phyloP scores from a whole-genome alignment of 2,329 filamentous ascomycete species.

The Trichophyton schoenleinii region DNA sequence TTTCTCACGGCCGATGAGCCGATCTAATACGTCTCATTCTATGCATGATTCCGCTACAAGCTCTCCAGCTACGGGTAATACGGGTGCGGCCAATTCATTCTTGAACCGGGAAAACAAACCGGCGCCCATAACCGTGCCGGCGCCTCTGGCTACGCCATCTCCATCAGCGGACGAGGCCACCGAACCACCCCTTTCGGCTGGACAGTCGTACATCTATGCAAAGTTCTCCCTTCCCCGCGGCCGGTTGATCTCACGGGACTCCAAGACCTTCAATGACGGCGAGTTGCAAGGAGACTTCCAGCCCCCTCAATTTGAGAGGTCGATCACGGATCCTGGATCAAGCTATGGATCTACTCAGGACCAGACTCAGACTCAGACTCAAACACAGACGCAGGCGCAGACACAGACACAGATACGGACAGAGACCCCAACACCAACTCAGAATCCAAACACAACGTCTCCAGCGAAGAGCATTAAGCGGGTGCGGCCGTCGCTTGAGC shows the following conservation, averaged over 20 bases:
- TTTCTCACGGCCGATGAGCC: slow-evolving; percentile 80
- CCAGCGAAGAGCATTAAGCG: background rate
- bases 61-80: background rate
- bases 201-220: slow-evolving; percentile 72
- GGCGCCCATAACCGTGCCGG: slow-evolving; percentile 24
- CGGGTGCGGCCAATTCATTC: background rate
- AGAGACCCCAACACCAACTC: slow-evolving; percentile 21
- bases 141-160: slow-evolving; percentile 6
- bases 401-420: slow-evolving; percentile 12
- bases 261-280: slow-evolving; percentile 18
- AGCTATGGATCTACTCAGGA: slow-evolving; percentile 4
- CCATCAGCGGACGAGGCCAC: slow-evolving; percentile 11
- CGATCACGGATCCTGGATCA: slow-evolving; percentile 25
- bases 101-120: slow-evolving; percentile 17
- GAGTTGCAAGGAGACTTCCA: slow-evolving; percentile 21
- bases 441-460: background rate
- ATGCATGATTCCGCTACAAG: slow-evolving; percentile 19
- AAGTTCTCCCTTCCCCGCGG: slow-evolving; percentile 76
- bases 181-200: slow-evolving; percentile 31
- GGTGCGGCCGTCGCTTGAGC: background rate
- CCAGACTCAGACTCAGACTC: slow-evolving; percentile 14
- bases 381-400: slow-evolving; percentile 22
- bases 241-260: slow-evolving; percentile 59
- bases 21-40: slow-evolving; percentile 32
- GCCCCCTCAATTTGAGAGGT: slow-evolving; percentile 42